phyloP scores from a whole-genome alignment of 495 filamentous ascomycete species.

The Penicillium daleae region DNA sequence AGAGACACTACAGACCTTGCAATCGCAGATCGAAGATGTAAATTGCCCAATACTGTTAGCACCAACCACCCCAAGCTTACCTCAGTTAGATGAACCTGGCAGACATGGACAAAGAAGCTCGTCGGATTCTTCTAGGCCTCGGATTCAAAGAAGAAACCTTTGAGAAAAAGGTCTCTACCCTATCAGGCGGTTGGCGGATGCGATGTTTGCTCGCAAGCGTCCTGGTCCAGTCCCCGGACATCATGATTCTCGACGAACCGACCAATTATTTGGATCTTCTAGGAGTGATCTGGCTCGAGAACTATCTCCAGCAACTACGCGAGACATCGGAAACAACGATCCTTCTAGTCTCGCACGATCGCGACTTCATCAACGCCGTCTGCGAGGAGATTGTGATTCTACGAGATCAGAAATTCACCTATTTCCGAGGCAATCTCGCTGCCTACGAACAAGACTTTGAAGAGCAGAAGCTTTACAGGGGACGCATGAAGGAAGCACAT shows the following conservation, averaged over 20 bases:
- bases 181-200: slow-evolving; percentile 85
- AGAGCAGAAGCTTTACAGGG: slow-evolving; percentile 64
- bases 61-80: slow-evolving; percentile 13
- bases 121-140: slow-evolving; percentile 66
- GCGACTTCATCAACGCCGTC: slow-evolving; percentile 70
- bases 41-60: background rate
- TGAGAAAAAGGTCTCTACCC: slow-evolving; percentile 55
- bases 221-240: slow-evolving; percentile 71
- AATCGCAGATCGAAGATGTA: slow-evolving; percentile 57
- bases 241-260: slow-evolving; percentile 84
- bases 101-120: slow-evolving; percentile 61
- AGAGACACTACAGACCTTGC: slow-evolving; percentile 64
- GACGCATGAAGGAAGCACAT: slow-evolving; percentile 77
- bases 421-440: slow-evolving; percentile 71
- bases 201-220: slow-evolving; percentile 67
- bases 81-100: slow-evolving; percentile 42
- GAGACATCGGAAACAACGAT: slow-evolving; percentile 48
- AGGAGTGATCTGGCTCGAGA: slow-evolving; percentile 82
- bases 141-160: slow-evolving; percentile 69
- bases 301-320: slow-evolving; percentile 60
- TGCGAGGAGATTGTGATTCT: slow-evolving; percentile 79
- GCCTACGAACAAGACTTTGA: slow-evolving; percentile 69
- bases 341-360: slow-evolving; percentile 79
- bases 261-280: slow-evolving; percentile 84
- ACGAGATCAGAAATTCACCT: slow-evolving; percentile 61